phyloP scores from a whole-genome alignment of 2,329 filamentous ascomycete species.

The Cryphonectria naterciae region DNA sequence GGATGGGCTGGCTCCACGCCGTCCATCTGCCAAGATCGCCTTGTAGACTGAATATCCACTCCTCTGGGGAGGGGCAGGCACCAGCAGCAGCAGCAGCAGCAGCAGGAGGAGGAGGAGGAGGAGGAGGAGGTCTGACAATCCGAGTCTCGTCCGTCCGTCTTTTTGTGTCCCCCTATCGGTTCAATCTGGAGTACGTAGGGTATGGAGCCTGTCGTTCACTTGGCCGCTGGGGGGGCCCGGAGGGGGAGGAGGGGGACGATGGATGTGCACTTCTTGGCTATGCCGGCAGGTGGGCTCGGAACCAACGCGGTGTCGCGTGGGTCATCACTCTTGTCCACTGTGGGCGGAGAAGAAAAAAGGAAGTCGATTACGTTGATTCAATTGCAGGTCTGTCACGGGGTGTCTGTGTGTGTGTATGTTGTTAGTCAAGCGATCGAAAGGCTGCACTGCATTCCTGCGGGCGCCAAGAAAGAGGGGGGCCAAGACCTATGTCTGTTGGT shows the following conservation, averaged over 20 bases:
- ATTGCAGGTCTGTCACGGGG: background rate
- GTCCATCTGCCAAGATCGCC: background rate
- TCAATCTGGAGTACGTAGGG: background rate
- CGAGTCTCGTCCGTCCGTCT: background rate
- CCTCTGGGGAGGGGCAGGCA: background rate
- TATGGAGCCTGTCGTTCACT: background rate
- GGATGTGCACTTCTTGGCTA: slow-evolving; percentile 23
- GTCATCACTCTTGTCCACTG: background rate
- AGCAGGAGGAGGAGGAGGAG: background rate
- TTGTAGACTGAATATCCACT: background rate
- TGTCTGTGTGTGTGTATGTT: background rate
- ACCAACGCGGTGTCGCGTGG: slow-evolving; percentile 13
- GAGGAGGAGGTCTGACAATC: background rate
- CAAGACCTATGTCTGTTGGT: slow-evolving; percentile 19
- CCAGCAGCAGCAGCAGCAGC: no score
- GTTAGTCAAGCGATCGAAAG: slow-evolving; percentile 11
- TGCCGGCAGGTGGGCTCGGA: slow-evolving; percentile 20
- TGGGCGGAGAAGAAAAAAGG: background rate
- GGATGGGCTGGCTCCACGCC: background rate
- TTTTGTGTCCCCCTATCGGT: background rate
- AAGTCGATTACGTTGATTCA: background rate
- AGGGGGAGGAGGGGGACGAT: slow-evolving; percentile 12
- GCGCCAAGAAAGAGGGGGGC: slow-evolving; percentile 21
- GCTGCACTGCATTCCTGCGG: slow-evolving; percentile 14
- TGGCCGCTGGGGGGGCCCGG: background rate